A percentile compares a stretch with the other conserved stretches of the same genome.
Conservation (phyloP, 768 basidiomycete species). For the Coprinellus aureogranulatus region DNA sequence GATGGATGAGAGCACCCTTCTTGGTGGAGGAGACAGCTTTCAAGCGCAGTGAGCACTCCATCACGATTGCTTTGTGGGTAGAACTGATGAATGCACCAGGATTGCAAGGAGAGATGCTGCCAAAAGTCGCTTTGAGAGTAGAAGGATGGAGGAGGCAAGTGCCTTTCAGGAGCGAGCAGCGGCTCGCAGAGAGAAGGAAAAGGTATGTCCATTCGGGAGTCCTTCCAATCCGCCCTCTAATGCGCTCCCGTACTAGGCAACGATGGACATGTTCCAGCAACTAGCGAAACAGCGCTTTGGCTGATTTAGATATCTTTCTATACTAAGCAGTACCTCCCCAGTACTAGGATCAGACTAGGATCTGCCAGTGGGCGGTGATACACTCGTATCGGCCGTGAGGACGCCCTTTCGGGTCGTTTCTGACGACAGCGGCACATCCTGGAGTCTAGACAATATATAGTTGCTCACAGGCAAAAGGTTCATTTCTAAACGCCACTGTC, state of each 20-base stretch:
- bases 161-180: conserved; percentile 58
- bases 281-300: conserved; percentile 88
- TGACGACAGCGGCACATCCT: too few relatives aligned
- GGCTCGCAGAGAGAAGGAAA: conserved; percentile 75
- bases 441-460: too few relatives aligned
- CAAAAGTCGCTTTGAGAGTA: conserved; percentile 60
- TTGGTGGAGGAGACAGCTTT: conserved; percentile 85
- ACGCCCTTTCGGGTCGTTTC: too few relatives aligned
- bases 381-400: too few relatives aligned
- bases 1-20: conserved; percentile 70
- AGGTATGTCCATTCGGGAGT: conserved; percentile 26
- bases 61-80: not conserved
- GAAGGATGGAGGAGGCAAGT: conserved; percentile 49
- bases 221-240: conserved; percentile 5
- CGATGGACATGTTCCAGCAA: conserved; percentile 96
- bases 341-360: too few relatives aligned
- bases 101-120: conserved; percentile 66
- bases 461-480: too few relatives aligned
- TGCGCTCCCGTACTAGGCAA: conserved; percentile 42
- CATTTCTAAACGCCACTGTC: too few relatives aligned
- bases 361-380: too few relatives aligned
- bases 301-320: conserved; percentile 36
- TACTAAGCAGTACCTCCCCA: not conserved
- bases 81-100: conserved; percentile 36
- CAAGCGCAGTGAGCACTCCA: conserved; percentile 58